Base-by-base conservation (phyloP, 208 protist species). In the Leishmania arabica region DNA sequence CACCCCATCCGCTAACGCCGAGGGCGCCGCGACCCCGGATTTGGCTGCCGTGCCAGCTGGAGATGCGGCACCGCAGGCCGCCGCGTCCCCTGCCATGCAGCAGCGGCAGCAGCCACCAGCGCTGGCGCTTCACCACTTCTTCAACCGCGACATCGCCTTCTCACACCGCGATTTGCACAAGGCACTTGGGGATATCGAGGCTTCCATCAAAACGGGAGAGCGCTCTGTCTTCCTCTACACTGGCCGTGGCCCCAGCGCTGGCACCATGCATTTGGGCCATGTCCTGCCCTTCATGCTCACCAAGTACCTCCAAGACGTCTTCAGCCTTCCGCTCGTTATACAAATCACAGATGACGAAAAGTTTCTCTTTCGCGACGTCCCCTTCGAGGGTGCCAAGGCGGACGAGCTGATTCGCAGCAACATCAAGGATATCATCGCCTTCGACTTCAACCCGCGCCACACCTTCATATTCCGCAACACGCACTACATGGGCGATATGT, bases 271-370 rank as follows among this genome's bases (percentile, higher is more conserved):
- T 86, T 62, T 99, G 68, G 99, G 99, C 37, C 99, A 99, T 88
- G 89, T 99, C 27, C 85, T 99, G 49, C 99, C 99, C 11, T 99
- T 99, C 80, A 65, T 99, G 24, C 97, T 99, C 71, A 99, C 98
- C 13, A 98, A 99, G 85, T 97, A 99, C 77, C 89, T 99, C 74
- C 99, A 99, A 89, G 99, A 99, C n/a, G 93, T 90, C 13, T 98
- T 99, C 77, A 83, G 95, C 42, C 95, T 99, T 27, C 98, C 99
- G n/a, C 82, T 99, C 9, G 99, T 99, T 17, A 99, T 99, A 79
- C 99, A 99, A 87, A 96, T 99, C 83, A 99, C 99, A 31, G 99
- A 99, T 83, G 99, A 99, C 87, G 99, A 99, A 85, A 99, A 99
- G 90, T 99, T 96, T 75, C 93, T 99, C 54, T 99, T 99, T 84